phyloP scores from a whole-genome alignment of 306 rosid species.

The Psophocarpus tetragonolobus region DNA sequence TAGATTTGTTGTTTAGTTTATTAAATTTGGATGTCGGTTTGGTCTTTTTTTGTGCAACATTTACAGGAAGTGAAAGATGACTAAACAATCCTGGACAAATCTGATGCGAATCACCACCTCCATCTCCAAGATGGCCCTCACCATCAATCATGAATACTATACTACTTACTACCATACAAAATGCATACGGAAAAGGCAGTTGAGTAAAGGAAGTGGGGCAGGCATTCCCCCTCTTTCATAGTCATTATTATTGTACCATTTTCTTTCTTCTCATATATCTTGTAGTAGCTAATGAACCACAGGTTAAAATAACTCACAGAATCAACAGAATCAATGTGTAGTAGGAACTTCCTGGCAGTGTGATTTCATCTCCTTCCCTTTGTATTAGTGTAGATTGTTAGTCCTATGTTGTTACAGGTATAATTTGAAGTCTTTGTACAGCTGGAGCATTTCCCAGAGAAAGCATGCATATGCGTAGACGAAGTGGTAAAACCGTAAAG shows the following conservation, averaged over 20 bases:
- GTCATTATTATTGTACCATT: constrained; percentile 55
- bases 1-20: constrained; percentile 22
- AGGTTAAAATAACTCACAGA: constrained; percentile 51
- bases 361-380: constrained; percentile 43
- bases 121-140: constrained; percentile 26
- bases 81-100: constrained; percentile 44
- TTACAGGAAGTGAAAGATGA: constrained; percentile 57
- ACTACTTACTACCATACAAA: constrained; percentile 86
- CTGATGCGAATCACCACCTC: constrained; percentile 66
- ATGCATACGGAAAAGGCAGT: constrained; percentile 72
- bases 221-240: constrained; percentile 48
- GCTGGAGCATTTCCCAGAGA: constrained; percentile 49
- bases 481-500: constrained; percentile 24
- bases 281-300: constrained; percentile 78
- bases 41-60: constrained; percentile 14
- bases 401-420: constrained; percentile 45
- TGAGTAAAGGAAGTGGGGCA: constrained; percentile 72
- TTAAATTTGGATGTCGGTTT: constrained; percentile 27
- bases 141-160: constrained; percentile 54
- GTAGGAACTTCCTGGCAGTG: constrained; percentile 48
- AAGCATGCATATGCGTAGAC: constrained; percentile 17
- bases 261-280: constrained; percentile 45
- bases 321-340: constrained; percentile 44
- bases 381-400: constrained; percentile 39
- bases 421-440: constrained; percentile 57